A percentile compares a stretch with the other conserved stretches of the same genome.
Evolutionary conservation across 2,329 filamentous ascomycete genomes (phyloP).

Genomic region (Colletotrichum sidae): DNA sequence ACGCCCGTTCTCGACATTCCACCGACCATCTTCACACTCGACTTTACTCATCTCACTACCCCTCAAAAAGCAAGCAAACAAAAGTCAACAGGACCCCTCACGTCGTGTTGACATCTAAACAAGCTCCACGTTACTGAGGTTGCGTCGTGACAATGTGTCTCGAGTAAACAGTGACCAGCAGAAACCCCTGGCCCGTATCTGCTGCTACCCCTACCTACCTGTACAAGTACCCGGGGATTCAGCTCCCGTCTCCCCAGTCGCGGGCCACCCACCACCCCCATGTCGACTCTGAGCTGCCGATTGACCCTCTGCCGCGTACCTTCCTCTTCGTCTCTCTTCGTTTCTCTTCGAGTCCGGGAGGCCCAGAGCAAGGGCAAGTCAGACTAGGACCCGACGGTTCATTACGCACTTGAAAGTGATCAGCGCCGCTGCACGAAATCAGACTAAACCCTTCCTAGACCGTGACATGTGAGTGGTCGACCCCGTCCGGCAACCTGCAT

Average conservation of each 20-base stretch:
- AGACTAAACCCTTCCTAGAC: constrained; percentile 2
- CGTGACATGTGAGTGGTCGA: constrained; percentile 29
- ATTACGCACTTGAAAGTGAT: constrained; percentile 7
- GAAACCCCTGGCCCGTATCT: not conserved
- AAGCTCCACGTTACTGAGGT: constrained; percentile 19
- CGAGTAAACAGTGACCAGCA: constrained; percentile 16
- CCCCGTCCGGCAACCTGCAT: not conserved
- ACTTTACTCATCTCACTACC: too few species aligned
- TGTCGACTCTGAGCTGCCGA: constrained; percentile 19
- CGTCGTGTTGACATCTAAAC: not conserved
- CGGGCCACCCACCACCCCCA: constrained; percentile 12
- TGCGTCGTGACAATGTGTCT: constrained; percentile 35
- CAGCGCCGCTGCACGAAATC: constrained; percentile 17
- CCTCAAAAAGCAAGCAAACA: not conserved
- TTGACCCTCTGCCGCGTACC: constrained; percentile 13
- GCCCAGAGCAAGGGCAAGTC: constrained; percentile 1
- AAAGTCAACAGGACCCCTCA: not conserved
- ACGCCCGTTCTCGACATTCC: constrained; percentile 4
- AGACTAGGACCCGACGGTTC: not conserved
- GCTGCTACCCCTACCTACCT: constrained; percentile 30
- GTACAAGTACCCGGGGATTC: too few species aligned
- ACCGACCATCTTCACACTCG: too few species aligned
- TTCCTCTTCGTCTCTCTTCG: not conserved
- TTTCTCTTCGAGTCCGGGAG: not conserved
- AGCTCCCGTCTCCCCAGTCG: too few species aligned